Evolutionary conservation across 192 early-diverging fungal genomes (phyloP).

Genomic region (Mortierella antarctica): DNA sequence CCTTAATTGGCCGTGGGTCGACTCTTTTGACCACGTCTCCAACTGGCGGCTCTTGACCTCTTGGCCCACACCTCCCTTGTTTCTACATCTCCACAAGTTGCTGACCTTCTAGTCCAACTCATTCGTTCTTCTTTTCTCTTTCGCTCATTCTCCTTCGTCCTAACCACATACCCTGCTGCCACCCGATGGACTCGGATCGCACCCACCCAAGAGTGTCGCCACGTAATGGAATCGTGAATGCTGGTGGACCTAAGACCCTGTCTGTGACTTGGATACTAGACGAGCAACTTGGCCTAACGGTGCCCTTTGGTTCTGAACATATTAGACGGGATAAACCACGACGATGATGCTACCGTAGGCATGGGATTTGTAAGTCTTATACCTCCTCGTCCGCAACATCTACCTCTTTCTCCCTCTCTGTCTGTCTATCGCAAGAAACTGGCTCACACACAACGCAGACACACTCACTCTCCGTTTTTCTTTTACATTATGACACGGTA

Average conservation of each 20-base stretch:
- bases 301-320: not conserved
- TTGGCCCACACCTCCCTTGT: not conserved
- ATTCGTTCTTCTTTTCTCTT: not conserved
- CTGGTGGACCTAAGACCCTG: not conserved
- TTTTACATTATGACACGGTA: constrained; percentile 4
- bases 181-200: no score
- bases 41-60: no score
- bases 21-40: no score
- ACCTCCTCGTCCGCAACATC: not conserved
- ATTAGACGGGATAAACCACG: constrained; percentile 1
- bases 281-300: not conserved
- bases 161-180: no score
- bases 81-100: not conserved
- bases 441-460: not conserved
- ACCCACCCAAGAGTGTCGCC: no score
- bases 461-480: not conserved
- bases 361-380: constrained; percentile 37
- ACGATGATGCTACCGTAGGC: constrained; percentile 23
- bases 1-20: no score
- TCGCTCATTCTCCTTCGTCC: not conserved
- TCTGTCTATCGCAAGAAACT: no score
- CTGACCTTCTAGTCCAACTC: no score
- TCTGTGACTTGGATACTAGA: not conserved
- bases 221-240: not conserved
- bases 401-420: not conserved